Base-by-base conservation (phyloP, 495 filamentous ascomycete genomes). In the Podospora sp. region DNA sequence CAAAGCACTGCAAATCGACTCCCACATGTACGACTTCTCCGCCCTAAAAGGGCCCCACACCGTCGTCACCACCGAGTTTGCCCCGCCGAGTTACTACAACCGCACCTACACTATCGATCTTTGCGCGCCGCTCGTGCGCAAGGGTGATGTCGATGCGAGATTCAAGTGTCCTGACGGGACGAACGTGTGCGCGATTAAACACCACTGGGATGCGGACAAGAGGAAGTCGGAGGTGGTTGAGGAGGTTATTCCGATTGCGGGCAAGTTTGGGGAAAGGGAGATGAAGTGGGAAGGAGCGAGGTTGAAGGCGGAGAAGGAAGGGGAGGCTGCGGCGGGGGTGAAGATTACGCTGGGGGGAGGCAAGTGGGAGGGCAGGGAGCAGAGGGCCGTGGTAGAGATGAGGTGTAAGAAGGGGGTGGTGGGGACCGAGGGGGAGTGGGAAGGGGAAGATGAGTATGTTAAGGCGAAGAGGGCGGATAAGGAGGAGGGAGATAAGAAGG, bases 81-180 rank as follows among this genome's bases (percentile, higher is more conserved):
- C 78, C 1, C 72, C 73, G 49, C 86, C 83, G 0, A 79, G 65
- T 11, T 67, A 75, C 12, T 71, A 73, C 35, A 96, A 96, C 72
- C 92, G 88, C 7, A 97, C 91, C 9, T 97, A 94, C 79, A 91
- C 91, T n/a, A 75, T 99, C 40, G 91, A 97, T 70, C 84, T 97
- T 58, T 99, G 95, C 77, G 78, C 79, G 40, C 81, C 83, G 20
- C 78, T 99, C 52, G 80, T 81, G 65, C 80, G 83, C 62, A 83
- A 80, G 35, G 83, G 83, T 50, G 81, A 81, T 6, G 75, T 77
- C 0, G 62, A 69, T 0, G 79, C 81, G 50, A 76, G 80, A 53
- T 78, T 91, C 49, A 72, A 87, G 75, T 88, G 93, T 77, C 78
- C 85, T n/a, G 72, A 79, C 69, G 85, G 88, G 67, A 80, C 90